These are phyloP conservation scores for Trichoderma koningiopsis DNA, from an alignment of 2,329 filamentous ascomycete genomes.

Conservation along the genomic window DNA sequence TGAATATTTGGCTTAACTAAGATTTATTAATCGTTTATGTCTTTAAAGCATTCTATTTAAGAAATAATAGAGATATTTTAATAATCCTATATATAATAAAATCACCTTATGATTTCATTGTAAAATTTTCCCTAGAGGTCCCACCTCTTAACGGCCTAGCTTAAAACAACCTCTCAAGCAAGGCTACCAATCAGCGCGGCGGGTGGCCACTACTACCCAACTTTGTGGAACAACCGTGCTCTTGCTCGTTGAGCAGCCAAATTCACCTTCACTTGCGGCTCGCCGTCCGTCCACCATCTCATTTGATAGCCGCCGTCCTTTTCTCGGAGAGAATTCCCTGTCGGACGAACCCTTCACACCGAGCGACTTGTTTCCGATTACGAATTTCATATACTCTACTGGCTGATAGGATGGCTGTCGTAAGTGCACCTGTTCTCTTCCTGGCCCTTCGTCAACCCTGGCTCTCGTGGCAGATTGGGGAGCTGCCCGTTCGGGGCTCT, in stretches of 20 bases:
- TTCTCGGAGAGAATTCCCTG: slow-evolving; percentile 11
- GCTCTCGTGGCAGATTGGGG: slow-evolving; percentile 15
- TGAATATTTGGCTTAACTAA: no score
- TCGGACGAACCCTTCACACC: slow-evolving; percentile 14
- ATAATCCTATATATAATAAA: neutral
- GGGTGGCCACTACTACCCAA: slow-evolving; percentile 11
- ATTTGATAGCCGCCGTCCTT: slow-evolving; percentile 21
- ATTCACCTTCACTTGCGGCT: slow-evolving; percentile 23
- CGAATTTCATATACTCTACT: slow-evolving; percentile 32
- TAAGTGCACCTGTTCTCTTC: slow-evolving; percentile 36
- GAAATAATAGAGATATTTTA: neutral
- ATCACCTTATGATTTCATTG: neutral
- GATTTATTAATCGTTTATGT: neutral
- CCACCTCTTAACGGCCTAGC: neutral
- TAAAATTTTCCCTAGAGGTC: neutral
- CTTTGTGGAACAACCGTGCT: slow-evolving; percentile 16
- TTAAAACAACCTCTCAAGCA: slow-evolving; percentile 3
- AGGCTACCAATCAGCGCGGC: slow-evolving; percentile 16
- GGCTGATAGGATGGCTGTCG: slow-evolving; percentile 48
- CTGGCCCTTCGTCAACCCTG: slow-evolving; percentile 8
- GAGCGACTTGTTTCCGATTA: slow-evolving; percentile 15
- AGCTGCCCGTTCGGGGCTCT: slow-evolving; percentile 21
- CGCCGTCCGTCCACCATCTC: slow-evolving; percentile 13
- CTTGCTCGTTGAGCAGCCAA: slow-evolving; percentile 22
- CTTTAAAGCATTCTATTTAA: no score